Conservation (phyloP, 1,139 yeast species). For the Blastobotrys indianensis region DNA sequence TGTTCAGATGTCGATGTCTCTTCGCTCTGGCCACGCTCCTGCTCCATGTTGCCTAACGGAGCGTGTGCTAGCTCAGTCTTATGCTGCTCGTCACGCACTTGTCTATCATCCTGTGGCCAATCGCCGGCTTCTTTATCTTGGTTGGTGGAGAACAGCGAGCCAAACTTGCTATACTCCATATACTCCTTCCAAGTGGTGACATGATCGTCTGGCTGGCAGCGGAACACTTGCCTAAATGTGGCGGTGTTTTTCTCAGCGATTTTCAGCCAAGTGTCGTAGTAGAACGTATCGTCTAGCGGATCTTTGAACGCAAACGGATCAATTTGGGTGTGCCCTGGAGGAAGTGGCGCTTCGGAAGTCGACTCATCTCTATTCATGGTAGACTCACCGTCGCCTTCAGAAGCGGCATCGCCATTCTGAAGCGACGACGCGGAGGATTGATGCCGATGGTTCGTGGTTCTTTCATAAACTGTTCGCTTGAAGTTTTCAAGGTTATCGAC, state of each 20-base stretch:
- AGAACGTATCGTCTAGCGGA: slow-evolving; percentile 72
- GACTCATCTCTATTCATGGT: neutral
- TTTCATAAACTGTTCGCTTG: slow-evolving; percentile 19
- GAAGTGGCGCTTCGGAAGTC: neutral
- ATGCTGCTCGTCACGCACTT: slow-evolving; percentile 6
- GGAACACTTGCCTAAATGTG: slow-evolving; percentile 78
- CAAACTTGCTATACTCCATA: slow-evolving; percentile 48
- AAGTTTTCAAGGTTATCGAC: slow-evolving; percentile 17
- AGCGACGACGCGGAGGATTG: slow-evolving; percentile 2
- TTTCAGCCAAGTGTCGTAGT: slow-evolving; percentile 82
- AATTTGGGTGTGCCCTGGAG: slow-evolving; percentile 31
- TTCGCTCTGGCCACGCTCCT: slow-evolving; percentile 9
- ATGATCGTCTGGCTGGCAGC: slow-evolving; percentile 88
- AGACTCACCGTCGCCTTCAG: slow-evolving; percentile 5
- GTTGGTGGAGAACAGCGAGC: slow-evolving; percentile 31
- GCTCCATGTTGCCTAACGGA: slow-evolving; percentile 20
- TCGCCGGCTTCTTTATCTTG: slow-evolving; percentile 28
- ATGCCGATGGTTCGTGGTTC: slow-evolving; percentile 6
- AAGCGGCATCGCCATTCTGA: slow-evolving; percentile 9
- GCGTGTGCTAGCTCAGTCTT: slow-evolving; percentile 17
- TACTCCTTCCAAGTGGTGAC: slow-evolving; percentile 89
- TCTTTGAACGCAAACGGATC: slow-evolving; percentile 89
- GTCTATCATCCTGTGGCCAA: slow-evolving; percentile 9
- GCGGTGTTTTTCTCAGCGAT: slow-evolving; percentile 80
- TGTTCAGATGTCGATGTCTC: neutral